Evolutionary conservation across 163 green algal genomes (phyloP).

Genomic region (Botryococcus braunii): DNA sequence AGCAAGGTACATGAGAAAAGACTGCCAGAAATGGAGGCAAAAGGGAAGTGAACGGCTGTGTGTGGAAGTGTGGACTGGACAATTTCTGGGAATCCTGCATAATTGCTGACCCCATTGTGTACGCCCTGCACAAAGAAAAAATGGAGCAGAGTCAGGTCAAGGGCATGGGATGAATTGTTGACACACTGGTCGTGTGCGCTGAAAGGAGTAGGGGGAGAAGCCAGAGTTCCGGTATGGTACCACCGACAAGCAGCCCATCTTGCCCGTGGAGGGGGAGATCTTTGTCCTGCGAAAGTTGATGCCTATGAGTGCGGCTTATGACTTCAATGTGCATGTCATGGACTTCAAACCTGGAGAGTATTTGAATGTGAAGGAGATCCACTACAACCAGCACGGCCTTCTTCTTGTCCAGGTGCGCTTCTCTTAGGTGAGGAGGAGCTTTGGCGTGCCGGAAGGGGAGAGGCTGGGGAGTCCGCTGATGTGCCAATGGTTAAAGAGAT

Average conservation of each 20-base stretch:
- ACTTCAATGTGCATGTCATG: constrained; percentile 98
- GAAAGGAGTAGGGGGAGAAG: no score
- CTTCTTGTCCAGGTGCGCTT: no score
- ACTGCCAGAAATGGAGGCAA: no score
- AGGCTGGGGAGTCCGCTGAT: no score
- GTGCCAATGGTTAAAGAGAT: no score
- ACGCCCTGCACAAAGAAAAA: background rate
- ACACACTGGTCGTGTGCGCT: background rate
- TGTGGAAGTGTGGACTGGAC: no score
- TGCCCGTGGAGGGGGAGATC: constrained; percentile 64
- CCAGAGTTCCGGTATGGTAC: constrained; percentile 42
- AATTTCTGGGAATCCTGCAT: no score
- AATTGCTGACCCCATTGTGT: background rate
- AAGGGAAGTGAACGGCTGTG: no score
- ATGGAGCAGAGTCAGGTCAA: background rate
- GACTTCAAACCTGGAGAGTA: constrained; percentile 83
- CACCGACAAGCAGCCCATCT: constrained; percentile 46
- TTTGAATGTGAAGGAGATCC: constrained; percentile 81
- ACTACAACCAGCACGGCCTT: constrained; percentile 98
- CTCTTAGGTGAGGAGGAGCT: no score
- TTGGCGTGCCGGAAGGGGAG: no score
- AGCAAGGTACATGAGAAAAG: no score
- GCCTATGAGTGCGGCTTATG: constrained; percentile 68
- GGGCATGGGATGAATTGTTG: background rate
- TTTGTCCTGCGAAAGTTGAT: constrained; percentile 89